Percentiles rank a stretch among this genome's conserved stretches.
phyloP scores from a whole-genome alignment of 768 basidiomycete species.

The Amylocystis lapponica region DNA sequence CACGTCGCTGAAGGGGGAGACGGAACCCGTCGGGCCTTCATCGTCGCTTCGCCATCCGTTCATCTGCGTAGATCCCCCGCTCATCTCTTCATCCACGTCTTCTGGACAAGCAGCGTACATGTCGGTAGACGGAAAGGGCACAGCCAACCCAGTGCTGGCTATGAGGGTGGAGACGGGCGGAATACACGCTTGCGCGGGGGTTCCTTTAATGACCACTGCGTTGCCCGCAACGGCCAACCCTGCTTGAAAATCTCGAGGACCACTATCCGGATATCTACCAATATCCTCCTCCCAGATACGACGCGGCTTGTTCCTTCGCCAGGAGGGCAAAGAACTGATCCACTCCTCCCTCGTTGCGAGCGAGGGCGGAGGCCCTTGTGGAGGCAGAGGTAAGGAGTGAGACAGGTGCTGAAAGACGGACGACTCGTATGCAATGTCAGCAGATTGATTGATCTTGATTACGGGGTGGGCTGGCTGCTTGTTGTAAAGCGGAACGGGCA shows the following conservation, averaged over 20 bases:
- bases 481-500: slow-evolving; percentile 65
- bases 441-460: slow-evolving; percentile 50
- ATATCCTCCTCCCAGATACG: slow-evolving; percentile 59
- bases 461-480: slow-evolving; percentile 60
- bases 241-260: slow-evolving; percentile 55
- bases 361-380: slow-evolving; percentile 56
- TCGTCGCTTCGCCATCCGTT: slow-evolving; percentile 29
- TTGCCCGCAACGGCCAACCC: slow-evolving; percentile 76
- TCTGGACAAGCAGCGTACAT: slow-evolving; percentile 21
- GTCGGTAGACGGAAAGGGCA: slow-evolving; percentile 1
- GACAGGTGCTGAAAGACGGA: slow-evolving; percentile 50
- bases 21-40: slow-evolving; percentile 32
- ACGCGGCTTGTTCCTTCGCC: slow-evolving; percentile 64
- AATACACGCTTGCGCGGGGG: slow-evolving; percentile 78
- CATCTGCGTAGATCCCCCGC: slow-evolving; percentile 29
- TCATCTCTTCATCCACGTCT: slow-evolving; percentile 42
- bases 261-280: slow-evolving; percentile 20
- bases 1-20: slow-evolving; percentile 19
- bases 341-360: slow-evolving; percentile 67
- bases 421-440: slow-evolving; percentile 31
- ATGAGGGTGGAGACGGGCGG: slow-evolving; percentile 53
- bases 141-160: slow-evolving; percentile 9
- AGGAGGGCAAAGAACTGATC: slow-evolving; percentile 65
- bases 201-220: slow-evolving; percentile 82
- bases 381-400: slow-evolving; percentile 53